These are phyloP conservation scores for Penicillium sp. DNA, from an alignment of 2,329 filamentous ascomycete species.

Conservation along the genomic window DNA sequence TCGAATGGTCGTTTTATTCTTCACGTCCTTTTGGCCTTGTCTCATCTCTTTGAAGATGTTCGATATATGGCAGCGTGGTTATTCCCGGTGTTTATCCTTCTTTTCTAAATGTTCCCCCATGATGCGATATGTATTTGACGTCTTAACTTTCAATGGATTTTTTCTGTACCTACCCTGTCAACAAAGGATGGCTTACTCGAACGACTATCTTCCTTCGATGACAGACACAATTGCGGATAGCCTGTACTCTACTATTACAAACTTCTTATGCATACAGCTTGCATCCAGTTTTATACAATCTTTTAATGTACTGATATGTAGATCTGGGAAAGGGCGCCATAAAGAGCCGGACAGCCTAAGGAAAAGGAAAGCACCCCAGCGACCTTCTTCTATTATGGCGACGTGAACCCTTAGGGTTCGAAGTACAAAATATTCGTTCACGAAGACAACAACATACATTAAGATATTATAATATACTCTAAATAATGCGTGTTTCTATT, in stretches of 20 bases:
- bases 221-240: slow-evolving; percentile 2
- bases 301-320: background rate
- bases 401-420: too few relatives aligned
- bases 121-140: slow-evolving; percentile 21
- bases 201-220: background rate
- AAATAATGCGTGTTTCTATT: background rate
- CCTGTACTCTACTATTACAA: slow-evolving; percentile 10
- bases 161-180: slow-evolving; percentile 16
- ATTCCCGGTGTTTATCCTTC: slow-evolving; percentile 12
- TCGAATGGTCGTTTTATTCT: slow-evolving; percentile 7
- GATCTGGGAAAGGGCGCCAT: too few relatives aligned
- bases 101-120: slow-evolving; percentile 7
- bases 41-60: slow-evolving; percentile 3
- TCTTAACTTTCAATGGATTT: slow-evolving; percentile 16
- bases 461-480: background rate
- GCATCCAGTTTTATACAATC: background rate
- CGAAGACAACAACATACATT: background rate
- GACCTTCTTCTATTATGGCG: background rate
- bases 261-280: background rate
- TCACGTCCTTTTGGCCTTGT: slow-evolving; percentile 5
- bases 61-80: slow-evolving; percentile 5
- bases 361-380: background rate
- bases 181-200: slow-evolving; percentile 3
- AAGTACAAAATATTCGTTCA: background rate
- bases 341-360: background rate